Evolutionary conservation across 179 eudicot species (phyloP).

Genomic region (Spinacia oleracea): DNA sequence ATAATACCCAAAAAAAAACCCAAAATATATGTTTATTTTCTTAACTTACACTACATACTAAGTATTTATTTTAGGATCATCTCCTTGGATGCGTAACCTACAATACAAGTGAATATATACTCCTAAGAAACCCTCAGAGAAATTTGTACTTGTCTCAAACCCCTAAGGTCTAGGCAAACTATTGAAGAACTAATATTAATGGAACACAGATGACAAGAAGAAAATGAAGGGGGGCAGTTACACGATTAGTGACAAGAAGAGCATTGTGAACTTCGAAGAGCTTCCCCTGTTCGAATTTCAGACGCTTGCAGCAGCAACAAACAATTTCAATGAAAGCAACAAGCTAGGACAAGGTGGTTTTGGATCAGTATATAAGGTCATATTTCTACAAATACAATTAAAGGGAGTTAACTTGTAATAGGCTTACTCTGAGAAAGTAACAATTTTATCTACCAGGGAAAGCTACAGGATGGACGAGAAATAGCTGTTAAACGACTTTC

Average conservation of each 20-base stretch:
- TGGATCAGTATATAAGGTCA: conserved; percentile 30
- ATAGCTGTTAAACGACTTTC: conserved; percentile 49
- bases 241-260: neutral
- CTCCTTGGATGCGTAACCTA: neutral
- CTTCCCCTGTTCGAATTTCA: conserved; percentile 24
- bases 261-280: conserved; percentile 16
- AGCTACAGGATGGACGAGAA: conserved; percentile 31
- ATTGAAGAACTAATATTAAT: neutral
- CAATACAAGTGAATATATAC: neutral
- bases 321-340: conserved; percentile 24
- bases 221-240: neutral
- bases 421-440: neutral
- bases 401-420: neutral
- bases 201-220: conserved; percentile 12
- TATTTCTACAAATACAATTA: neutral
- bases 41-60: too few species aligned
- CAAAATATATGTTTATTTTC: too few species aligned
- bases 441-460: conserved; percentile 28
- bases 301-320: conserved; percentile 26
- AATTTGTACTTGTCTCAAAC: neutral
- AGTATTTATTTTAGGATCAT: too few species aligned
- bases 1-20: too few species aligned
- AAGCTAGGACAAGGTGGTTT: conserved; percentile 35
- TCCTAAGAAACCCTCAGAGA: neutral
- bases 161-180: neutral